Conservation (phyloP, 345 rosid genomes). For the Viola odorata region DNA sequence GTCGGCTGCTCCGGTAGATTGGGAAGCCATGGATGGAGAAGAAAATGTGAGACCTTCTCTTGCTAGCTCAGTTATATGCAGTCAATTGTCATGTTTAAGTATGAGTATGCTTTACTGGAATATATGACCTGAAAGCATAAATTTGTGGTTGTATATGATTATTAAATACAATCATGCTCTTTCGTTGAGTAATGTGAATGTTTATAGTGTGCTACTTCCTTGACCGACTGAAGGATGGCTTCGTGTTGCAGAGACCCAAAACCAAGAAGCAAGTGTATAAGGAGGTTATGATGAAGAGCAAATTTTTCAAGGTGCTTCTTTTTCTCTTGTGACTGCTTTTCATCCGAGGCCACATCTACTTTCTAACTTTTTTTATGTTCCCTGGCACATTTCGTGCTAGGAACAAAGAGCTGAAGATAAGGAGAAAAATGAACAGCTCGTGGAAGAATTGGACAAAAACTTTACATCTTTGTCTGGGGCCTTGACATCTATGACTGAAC, state of each 20-base stretch:
- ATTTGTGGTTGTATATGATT: no score
- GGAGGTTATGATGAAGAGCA: constrained; percentile 93
- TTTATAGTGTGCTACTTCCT: background rate
- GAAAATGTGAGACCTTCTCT: constrained; percentile 46
- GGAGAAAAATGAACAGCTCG: constrained; percentile 70
- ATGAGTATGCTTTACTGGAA: background rate
- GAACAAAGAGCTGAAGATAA: constrained; percentile 83
- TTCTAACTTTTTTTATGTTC: background rate
- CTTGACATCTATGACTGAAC: constrained; percentile 55
- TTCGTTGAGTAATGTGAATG: no score
- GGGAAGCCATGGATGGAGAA: constrained; percentile 32
- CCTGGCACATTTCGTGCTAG: constrained; percentile 29
- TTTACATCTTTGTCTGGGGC: constrained; percentile 58
- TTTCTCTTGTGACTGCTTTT: background rate
- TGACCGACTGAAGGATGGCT: constrained; percentile 6
- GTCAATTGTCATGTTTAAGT: background rate
- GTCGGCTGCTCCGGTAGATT: no score
- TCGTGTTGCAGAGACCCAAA: constrained; percentile 59
- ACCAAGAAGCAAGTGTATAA: constrained; percentile 85
- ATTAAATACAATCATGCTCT: no score
- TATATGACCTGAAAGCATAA: background rate
- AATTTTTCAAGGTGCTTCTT: constrained; percentile 68
- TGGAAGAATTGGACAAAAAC: constrained; percentile 73
- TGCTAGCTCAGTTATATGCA: background rate
- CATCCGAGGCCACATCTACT: background rate